A percentile compares a stretch with the other conserved stretches of the same genome.
Evolutionary conservation across 1,139 yeast genomes (phyloP).

Genomic region (Blastobotrys capitulatus): DNA sequence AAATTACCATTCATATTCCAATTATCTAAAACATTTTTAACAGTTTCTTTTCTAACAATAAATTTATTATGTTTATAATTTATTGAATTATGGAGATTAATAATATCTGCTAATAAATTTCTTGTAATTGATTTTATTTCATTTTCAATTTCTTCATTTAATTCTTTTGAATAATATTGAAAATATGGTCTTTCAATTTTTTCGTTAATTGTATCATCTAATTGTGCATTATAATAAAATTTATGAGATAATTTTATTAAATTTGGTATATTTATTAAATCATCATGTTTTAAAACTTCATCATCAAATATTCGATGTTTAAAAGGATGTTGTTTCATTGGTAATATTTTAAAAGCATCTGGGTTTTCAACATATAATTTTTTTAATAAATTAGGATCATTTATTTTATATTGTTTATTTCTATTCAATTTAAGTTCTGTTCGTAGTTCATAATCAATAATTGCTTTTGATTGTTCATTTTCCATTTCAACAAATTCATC

Average conservation of each 20-base stretch:
- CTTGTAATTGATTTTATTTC: not conserved
- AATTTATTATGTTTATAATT: too few species aligned
- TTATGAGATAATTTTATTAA: conserved; percentile 11
- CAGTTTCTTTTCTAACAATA: too few species aligned
- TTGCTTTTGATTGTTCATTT: conserved; percentile 37
- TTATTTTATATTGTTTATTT: not conserved
- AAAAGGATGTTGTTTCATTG: not conserved
- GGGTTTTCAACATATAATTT: not conserved
- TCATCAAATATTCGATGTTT: not conserved
- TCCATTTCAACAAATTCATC: conserved; percentile 44
- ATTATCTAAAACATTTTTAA: not conserved
- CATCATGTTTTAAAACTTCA: not conserved
- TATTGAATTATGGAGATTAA: too few species aligned
- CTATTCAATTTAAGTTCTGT: not conserved
- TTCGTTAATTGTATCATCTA: conserved; percentile 7
- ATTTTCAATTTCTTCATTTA: not conserved
- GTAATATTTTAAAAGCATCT: not conserved
- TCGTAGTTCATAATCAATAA: conserved; percentile 1
- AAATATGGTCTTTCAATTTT: not conserved
- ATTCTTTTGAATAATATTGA: not conserved
- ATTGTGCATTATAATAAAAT: conserved; percentile 13
- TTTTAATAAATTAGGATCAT: not conserved
- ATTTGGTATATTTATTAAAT: conserved; percentile 5
- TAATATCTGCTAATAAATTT: not conserved
- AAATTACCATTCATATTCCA: not conserved